phyloP scores from a whole-genome alignment of 805 yeast genomes.

The Saccharomycopsis amapae region DNA sequence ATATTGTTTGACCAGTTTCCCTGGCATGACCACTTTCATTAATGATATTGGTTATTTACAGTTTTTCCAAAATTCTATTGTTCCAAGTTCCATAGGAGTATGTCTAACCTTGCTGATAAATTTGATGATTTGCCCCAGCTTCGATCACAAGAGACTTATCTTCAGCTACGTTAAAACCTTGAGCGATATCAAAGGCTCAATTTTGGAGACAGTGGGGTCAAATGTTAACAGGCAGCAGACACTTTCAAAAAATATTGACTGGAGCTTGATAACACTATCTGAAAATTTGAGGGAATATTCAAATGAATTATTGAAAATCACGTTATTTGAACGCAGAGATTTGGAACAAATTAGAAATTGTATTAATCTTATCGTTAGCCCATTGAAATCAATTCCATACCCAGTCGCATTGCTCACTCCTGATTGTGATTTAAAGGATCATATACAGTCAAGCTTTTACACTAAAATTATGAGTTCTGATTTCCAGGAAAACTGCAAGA shows the following conservation, averaged over 20 bases:
- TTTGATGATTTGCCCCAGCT: neutral
- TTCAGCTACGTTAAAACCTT: neutral
- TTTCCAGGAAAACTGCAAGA: too few species aligned
- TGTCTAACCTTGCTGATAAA: neutral
- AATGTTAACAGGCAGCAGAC: slow-evolving; percentile 3
- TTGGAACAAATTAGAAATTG: slow-evolving; percentile 35
- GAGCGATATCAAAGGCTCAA: neutral
- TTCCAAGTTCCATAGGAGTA: slow-evolving; percentile 3
- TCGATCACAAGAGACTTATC: slow-evolving; percentile 2
- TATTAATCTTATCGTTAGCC: slow-evolving; percentile 35
- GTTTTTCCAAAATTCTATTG: slow-evolving; percentile 32
- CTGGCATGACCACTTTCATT: neutral
- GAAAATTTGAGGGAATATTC: slow-evolving; percentile 38
- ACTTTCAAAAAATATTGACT: slow-evolving; percentile 27
- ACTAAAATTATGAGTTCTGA: too few species aligned
- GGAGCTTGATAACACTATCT: slow-evolving; percentile 30
- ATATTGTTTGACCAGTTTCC: slow-evolving; percentile 23
- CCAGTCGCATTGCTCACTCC: slow-evolving; percentile 23
- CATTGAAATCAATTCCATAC: slow-evolving; percentile 36
- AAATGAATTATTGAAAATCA: slow-evolving; percentile 32
- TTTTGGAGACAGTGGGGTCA: neutral
- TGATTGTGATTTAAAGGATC: neutral
- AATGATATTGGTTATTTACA: slow-evolving; percentile 27
- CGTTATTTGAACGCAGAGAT: slow-evolving; percentile 29
- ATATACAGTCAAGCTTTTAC: too few species aligned